A percentile compares a stretch with the other conserved stretches of the same genome.
phyloP scores from a whole-genome alignment of 768 basidiomycete genomes.

The Hygrophorus pudorinus region DNA sequence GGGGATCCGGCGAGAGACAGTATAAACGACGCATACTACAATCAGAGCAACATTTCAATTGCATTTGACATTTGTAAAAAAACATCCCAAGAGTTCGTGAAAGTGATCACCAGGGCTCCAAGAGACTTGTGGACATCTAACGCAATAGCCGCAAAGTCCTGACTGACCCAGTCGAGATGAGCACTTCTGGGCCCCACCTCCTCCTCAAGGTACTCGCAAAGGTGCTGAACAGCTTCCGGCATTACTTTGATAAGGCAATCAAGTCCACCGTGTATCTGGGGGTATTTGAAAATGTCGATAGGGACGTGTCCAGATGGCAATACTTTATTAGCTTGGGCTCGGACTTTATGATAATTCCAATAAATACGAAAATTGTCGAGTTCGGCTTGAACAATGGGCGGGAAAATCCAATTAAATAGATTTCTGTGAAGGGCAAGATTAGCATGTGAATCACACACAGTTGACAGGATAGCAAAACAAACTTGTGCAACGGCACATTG shows the following conservation, averaged over 20 bases:
- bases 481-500: conserved; percentile 12
- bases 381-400: conserved; percentile 18
- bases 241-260: conserved; percentile 11
- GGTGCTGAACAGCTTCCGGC: conserved; percentile 5
- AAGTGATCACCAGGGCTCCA: not conserved
- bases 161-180: conserved; percentile 5
- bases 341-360: conserved; percentile 22
- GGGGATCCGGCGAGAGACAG: too few species aligned
- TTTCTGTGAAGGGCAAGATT: conserved; percentile 9
- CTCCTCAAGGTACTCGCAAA: conserved; percentile 8
- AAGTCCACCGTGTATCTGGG: conserved; percentile 6
- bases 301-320: too few species aligned
- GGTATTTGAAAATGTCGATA: too few species aligned
- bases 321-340: conserved; percentile 14
- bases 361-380: conserved; percentile 20
- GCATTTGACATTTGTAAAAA: not conserved
- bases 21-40: too few species aligned
- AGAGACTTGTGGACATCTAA: not conserved
- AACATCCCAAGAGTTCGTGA: conserved; percentile 1
- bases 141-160: not conserved
- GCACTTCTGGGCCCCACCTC: conserved; percentile 10
- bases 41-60: not conserved
- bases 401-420: conserved; percentile 25
- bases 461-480: conserved; percentile 2
- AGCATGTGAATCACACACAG: not conserved